Percentiles rank a stretch among this genome's conserved stretches.
Conservation (phyloP, 208 protist genomes). For the Crithidia brevicula region DNA sequence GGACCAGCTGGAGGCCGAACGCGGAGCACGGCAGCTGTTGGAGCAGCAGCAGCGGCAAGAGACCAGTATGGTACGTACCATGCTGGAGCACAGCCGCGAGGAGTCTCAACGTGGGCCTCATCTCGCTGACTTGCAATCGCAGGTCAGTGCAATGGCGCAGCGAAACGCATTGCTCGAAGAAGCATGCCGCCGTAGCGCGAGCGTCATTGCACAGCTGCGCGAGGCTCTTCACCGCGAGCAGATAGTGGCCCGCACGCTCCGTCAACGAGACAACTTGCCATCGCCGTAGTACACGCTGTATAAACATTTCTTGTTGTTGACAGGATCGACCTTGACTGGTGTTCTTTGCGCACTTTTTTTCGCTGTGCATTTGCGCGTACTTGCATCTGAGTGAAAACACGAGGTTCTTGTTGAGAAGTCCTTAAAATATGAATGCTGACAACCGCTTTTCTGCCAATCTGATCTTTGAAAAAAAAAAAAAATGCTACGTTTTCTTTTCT, state of each 20-base stretch:
- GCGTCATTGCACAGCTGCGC: constrained; percentile 67
- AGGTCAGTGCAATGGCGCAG: constrained; percentile 18
- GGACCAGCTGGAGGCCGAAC: constrained; percentile 19
- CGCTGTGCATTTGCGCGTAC: too few species aligned
- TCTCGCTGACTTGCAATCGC: constrained; percentile 10
- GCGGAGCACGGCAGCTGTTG: constrained; percentile 14
- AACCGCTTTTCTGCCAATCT: too few species aligned
- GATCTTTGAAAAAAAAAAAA: too few species aligned
- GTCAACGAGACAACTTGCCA: neutral
- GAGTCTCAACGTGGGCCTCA: constrained; percentile 17
- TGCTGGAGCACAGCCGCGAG: constrained; percentile 29
- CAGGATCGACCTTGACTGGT: too few species aligned
- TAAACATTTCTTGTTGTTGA: too few species aligned
- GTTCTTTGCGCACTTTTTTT: too few species aligned
- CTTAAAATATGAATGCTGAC: too few species aligned
- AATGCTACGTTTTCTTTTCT: too few species aligned
- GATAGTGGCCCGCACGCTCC: constrained; percentile 24
- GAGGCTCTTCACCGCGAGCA: constrained; percentile 53
- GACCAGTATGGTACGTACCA: constrained; percentile 15
- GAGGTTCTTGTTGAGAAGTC: too few species aligned
- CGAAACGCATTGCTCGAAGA: constrained; percentile 56
- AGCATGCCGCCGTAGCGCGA: constrained; percentile 52
- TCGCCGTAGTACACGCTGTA: constrained; percentile 1
- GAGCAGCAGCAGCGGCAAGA: constrained; percentile 25
- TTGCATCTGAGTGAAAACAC: too few species aligned